Evolutionary conservation across 192 early-diverging fungal species (phyloP).

Genomic region (Coemansia sp.): DNA sequence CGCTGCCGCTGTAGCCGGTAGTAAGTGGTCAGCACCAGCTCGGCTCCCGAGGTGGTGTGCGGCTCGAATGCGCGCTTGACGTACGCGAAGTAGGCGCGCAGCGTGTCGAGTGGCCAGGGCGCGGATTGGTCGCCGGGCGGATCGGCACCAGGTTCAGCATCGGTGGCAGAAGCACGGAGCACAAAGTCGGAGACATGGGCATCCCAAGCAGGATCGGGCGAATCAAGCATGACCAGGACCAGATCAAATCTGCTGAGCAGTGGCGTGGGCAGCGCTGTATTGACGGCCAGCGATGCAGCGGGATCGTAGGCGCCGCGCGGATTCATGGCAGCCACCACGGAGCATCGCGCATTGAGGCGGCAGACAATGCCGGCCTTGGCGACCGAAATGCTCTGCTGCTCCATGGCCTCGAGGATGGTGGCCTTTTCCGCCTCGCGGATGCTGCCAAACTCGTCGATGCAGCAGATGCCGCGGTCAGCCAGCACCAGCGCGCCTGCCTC

Average conservation of each 20-base stretch:
- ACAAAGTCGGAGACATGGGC: constrained; percentile 31
- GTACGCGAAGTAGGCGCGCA: constrained; percentile 87
- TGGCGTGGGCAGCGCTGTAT: constrained; percentile 96
- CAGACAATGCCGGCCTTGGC: constrained; percentile 88
- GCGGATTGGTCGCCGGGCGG: constrained; percentile 49
- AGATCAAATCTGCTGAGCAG: constrained; percentile 98
- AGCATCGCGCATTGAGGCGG: constrained; percentile 77
- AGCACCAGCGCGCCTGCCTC: constrained; percentile 85
- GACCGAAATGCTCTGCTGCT: constrained; percentile 86
- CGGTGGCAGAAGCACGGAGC: constrained; percentile 20
- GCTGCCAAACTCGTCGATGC: constrained; percentile 91
- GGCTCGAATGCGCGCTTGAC: constrained; percentile 66
- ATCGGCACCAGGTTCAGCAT: constrained; percentile 8
- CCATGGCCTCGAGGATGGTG: constrained; percentile 94
- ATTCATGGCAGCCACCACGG: constrained; percentile 80
- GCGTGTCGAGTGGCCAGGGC: constrained; percentile 69
- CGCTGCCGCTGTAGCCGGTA: constrained; percentile 87
- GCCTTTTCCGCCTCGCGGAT: constrained; percentile 88
- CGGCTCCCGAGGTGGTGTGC: constrained; percentile 78
- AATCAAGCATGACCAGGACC: constrained; percentile 92
- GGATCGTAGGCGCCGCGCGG: constrained; percentile 82
- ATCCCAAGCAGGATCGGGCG: constrained; percentile 66
- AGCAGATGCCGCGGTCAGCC: constrained; percentile 81
- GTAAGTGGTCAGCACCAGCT: constrained; percentile 81
- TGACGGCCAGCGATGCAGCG: constrained; percentile 88